Conservation (phyloP, 1,139 yeast genomes). For the Suhomyces bolitotheri region DNA sequence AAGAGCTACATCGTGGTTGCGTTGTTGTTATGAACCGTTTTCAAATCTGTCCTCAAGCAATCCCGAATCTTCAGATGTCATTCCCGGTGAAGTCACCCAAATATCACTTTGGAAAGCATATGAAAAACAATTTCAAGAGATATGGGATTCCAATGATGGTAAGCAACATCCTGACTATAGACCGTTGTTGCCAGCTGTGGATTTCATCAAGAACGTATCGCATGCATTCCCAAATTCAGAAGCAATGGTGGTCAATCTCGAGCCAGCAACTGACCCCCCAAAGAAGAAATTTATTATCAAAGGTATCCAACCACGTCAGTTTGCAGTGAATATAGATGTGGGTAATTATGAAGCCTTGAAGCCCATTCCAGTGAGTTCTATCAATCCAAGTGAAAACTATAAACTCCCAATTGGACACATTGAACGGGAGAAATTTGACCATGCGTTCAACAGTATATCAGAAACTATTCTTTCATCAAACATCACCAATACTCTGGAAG, state of each 20-base stretch:
- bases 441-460: conserved; percentile 26
- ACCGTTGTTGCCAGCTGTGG: conserved; percentile 88
- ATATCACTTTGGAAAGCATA: conserved; percentile 95
- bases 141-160: conserved; percentile 26
- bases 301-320: conserved; percentile 65
- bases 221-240: conserved; percentile 88
- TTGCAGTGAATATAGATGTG: conserved; percentile 44
- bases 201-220: conserved; percentile 90
- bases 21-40: conserved; percentile 81
- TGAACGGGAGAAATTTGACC: conserved; percentile 36
- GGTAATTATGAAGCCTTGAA: conserved; percentile 49
- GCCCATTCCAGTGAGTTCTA: conserved; percentile 16
- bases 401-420: conserved; percentile 40
- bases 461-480: conserved; percentile 28
- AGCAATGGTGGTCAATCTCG: conserved; percentile 80
- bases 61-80: conserved; percentile 19
- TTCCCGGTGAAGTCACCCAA: conserved; percentile 85
- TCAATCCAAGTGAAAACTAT: conserved; percentile 18
- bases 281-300: conserved; percentile 82
- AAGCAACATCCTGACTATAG: conserved; percentile 50
- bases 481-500: conserved; percentile 20
- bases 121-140: conserved; percentile 71
- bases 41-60: conserved; percentile 28
- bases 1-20: conserved; percentile 93
- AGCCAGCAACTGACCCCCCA: conserved; percentile 50